Conservation (phyloP, 2,329 filamentous ascomycete species). For the Cadophora sp. region DNA sequence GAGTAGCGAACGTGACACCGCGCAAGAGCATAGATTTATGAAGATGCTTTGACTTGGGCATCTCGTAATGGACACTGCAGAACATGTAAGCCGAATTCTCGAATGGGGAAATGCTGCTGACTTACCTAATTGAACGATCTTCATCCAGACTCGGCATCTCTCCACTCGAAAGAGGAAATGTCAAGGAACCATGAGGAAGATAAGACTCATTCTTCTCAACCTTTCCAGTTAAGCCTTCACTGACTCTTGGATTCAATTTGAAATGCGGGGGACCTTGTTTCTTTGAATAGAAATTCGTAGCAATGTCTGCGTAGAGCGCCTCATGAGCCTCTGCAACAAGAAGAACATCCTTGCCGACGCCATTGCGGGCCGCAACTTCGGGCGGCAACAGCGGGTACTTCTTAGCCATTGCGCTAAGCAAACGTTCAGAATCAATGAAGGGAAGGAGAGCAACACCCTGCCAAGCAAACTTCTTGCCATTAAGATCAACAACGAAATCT, state of each 20-base stretch:
- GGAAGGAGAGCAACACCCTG: constrained; percentile 92
- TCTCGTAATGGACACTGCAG: constrained; percentile 80
- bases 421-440: constrained; percentile 91
- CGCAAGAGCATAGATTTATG: constrained; percentile 96
- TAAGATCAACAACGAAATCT: constrained; percentile 91
- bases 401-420: constrained; percentile 81
- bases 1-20: constrained; percentile 75
- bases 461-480: constrained; percentile 99
- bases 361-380: constrained; percentile 81
- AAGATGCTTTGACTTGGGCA: constrained; percentile 72
- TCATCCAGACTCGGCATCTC: constrained; percentile 80
- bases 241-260: constrained; percentile 76
- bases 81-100: constrained; percentile 35
- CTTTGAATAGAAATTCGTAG: constrained; percentile 89
- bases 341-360: constrained; percentile 79
- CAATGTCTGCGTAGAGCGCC: constrained; percentile 81
- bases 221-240: constrained; percentile 79
- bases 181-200: constrained; percentile 81
- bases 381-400: constrained; percentile 81
- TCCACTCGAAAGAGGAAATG: constrained; percentile 76
- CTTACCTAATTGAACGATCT: constrained; percentile 84
- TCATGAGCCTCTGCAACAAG: constrained; percentile 84
- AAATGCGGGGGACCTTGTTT: constrained; percentile 72
- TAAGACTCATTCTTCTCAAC: constrained; percentile 85
- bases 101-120: constrained; percentile 33